Base-by-base conservation (phyloP, 1,139 yeast species). In the Geotrichum europaeum region DNA sequence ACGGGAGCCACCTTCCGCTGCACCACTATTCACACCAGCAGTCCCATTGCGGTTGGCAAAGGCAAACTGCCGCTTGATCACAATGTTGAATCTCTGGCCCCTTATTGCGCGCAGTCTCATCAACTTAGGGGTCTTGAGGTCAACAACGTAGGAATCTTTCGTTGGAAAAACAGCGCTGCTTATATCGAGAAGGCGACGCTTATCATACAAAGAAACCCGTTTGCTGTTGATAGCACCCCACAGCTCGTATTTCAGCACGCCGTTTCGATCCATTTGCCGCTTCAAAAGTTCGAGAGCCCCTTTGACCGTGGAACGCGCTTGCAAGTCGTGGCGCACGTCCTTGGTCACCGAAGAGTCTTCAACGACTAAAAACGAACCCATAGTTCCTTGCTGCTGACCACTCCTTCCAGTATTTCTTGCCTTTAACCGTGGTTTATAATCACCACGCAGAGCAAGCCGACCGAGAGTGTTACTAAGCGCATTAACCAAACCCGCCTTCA, bases 261-360 rank as follows among this genome's bases (percentile, higher is more conserved):
- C 72, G n/a, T 89, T 89, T n/a, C 79, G 73, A 4, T 84, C 78
- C 65, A 86, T 84, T 62, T 85, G 87, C 56, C 86, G 78, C 60
- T 96, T 78, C 18, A 91, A 73, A 7, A 88, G 71, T 47, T 84
- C 85, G 34, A 89, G 79, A 0, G 94, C 84, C 13, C 91, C 91
- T 51, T 77, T 76, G 10, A 86, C 70, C 0, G 86, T 78, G 73
- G 72, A 81, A 25, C 80, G 70, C n/a, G 78, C 73, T 30, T 73
- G 66, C 2, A 71, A 68, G 22, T 73, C 73, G 47, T 72, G 77
- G 51, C 85, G 78, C 43, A 80, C 77, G 20, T 79, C 76, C 60
- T 79, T 76, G 70, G 79, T 76, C 55, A 73, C 77, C 51, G 55
- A 55, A 10, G 63, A 56, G 5, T 64, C 63, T 9, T 62, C 63